Percentiles rank a stretch among this genome's conserved stretches.
Conservation (phyloP, 164 flowering plant genomes). For the Santalum album region DNA sequence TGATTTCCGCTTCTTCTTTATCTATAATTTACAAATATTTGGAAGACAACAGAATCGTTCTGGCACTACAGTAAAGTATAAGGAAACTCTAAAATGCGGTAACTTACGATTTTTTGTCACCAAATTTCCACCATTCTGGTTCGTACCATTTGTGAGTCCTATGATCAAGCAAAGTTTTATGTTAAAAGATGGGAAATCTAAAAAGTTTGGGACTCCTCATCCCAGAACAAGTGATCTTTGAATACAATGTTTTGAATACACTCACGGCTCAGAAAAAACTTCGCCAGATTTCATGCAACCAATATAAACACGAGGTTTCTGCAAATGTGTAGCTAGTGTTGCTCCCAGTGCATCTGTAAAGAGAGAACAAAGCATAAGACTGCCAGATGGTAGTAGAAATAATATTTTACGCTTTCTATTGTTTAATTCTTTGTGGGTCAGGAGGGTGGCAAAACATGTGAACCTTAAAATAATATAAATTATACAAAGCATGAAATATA, state of each 20-base stretch:
- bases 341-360: constrained; percentile 65
- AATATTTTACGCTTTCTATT: not conserved
- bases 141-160: constrained; percentile 94
- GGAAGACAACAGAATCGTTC: no score
- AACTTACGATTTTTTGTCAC: constrained; percentile 89
- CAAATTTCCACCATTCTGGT: constrained; percentile 99
- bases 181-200: not conserved
- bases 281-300: constrained; percentile 93
- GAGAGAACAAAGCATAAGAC: not conserved
- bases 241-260: constrained; percentile 1
- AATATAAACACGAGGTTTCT: constrained; percentile 79
- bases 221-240: not conserved
- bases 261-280: constrained; percentile 67
- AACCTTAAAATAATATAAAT: no score
- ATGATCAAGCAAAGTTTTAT: constrained; percentile 13
- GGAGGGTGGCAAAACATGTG: no score
- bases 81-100: not conserved
- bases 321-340: constrained; percentile 58
- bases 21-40: no score
- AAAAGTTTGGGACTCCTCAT: not conserved
- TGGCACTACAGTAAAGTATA: no score
- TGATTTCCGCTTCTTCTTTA: no score
- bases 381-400: not conserved
- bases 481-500: no score
- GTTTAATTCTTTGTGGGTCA: no score